Evolutionary conservation across 2,329 filamentous ascomycete genomes (phyloP).

Genomic region (Ophiostoma triangulosporum): DNA sequence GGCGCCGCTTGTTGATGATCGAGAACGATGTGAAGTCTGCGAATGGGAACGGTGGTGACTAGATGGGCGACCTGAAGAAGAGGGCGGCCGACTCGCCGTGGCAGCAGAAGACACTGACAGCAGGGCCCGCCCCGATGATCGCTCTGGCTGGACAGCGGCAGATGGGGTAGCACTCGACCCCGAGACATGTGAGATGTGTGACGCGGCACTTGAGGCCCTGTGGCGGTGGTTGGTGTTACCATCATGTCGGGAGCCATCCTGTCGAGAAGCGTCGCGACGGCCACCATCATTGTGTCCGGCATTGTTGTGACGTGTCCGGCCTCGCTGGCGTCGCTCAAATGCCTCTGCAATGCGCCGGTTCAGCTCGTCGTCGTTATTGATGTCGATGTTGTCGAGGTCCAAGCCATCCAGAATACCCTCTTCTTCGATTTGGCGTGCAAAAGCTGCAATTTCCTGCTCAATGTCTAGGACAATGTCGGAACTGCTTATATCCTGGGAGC

Average conservation of each 20-base stretch:
- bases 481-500: constrained; percentile 17
- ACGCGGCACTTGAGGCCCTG: constrained; percentile 4
- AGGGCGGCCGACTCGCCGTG: constrained; percentile 10
- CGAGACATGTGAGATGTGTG: constrained; percentile 3
- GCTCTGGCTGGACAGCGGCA: background rate
- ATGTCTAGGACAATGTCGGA: constrained; percentile 42
- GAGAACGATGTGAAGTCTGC: constrained; percentile 23
- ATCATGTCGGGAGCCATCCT: constrained; percentile 23
- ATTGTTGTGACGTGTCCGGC: constrained; percentile 27
- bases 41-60: constrained; percentile 26
- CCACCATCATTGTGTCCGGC: constrained; percentile 16
- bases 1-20: constrained; percentile 21
- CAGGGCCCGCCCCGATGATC: background rate
- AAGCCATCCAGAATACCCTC: constrained; percentile 70
- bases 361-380: constrained; percentile 75
- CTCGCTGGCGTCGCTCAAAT: constrained; percentile 62
- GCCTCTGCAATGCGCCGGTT: constrained; percentile 84
- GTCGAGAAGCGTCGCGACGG: constrained; percentile 26
- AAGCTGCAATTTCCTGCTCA: constrained; percentile 80
- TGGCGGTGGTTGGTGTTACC: background rate
- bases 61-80: constrained; percentile 17
- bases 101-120: constrained; percentile 5
- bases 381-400: constrained; percentile 75
- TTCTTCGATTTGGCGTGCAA: constrained; percentile 57
- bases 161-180: background rate